phyloP scores from a whole-genome alignment of 148 eudicot species.

The Vaccinium vitisidaea region DNA sequence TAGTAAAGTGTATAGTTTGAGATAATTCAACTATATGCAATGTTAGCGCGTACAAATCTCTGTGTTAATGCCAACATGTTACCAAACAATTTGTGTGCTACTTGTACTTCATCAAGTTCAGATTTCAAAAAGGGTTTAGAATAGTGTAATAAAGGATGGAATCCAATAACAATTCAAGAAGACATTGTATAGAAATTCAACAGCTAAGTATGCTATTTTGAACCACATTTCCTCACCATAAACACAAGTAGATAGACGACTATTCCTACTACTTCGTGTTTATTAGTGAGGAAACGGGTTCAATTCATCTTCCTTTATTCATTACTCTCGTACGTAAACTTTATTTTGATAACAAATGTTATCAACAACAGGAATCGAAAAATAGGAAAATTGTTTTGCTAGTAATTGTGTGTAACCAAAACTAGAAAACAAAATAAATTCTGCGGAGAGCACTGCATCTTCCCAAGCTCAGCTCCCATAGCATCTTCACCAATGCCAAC shows the following conservation, averaged over 20 bases:
- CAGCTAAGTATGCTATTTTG: not conserved
- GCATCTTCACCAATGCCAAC: not conserved
- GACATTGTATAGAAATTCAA: not conserved
- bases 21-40: too few species aligned
- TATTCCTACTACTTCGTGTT: not conserved
- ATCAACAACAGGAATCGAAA: not conserved
- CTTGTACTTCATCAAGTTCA: not conserved
- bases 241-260: not conserved
- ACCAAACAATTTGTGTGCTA: not conserved
- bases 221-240: not conserved
- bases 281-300: not conserved
- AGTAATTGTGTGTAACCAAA: not conserved
- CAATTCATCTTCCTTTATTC: not conserved
- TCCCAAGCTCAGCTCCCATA: not conserved
- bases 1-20: too few species aligned
- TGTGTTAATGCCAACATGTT: not conserved
- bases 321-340: not conserved
- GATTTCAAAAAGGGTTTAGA: not conserved
- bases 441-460: conserved; percentile 1
- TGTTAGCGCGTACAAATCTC: too few species aligned
- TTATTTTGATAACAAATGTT: not conserved
- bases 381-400: not conserved
- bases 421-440: not conserved
- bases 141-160: too few species aligned
- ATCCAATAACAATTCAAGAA: not conserved